Percentiles rank a stretch among this genome's conserved stretches.
These are phyloP conservation scores for Rosa hybrid DNA, from an alignment of 331 rosid genomes.

Conservation along the genomic window DNA sequence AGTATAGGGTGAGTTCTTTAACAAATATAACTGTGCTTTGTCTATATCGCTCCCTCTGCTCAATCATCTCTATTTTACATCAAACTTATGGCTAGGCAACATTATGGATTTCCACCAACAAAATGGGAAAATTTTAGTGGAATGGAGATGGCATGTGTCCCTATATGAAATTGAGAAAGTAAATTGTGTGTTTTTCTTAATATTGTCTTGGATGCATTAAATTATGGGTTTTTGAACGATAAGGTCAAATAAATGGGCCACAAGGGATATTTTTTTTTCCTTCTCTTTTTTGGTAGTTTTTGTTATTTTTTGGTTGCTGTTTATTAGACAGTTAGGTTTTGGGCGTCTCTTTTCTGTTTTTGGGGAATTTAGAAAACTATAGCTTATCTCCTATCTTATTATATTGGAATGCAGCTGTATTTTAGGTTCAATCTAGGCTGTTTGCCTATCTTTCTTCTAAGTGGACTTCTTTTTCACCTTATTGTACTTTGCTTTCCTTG, in stretches of 20 bases:
- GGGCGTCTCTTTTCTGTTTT: neutral
- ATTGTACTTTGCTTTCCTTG: neutral
- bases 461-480: neutral
- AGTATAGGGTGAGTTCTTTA: constrained; percentile 25
- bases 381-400: too few relatives aligned
- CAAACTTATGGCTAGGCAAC: constrained; percentile 1
- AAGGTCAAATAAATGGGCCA: neutral
- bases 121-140: neutral
- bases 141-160: neutral
- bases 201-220: neutral
- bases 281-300: neutral
- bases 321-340: neutral
- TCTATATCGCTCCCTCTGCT: neutral
- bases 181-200: neutral
- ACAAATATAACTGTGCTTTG: neutral
- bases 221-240: neutral
- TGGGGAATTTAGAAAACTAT: neutral
- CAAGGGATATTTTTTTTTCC: neutral
- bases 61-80: neutral
- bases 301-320: neutral
- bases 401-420: neutral
- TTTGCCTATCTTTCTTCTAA: neutral
- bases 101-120: neutral
- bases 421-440: neutral
- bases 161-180: neutral